Conservation (phyloP, 1,139 yeast genomes). For the Geotrichum klebahnii region DNA sequence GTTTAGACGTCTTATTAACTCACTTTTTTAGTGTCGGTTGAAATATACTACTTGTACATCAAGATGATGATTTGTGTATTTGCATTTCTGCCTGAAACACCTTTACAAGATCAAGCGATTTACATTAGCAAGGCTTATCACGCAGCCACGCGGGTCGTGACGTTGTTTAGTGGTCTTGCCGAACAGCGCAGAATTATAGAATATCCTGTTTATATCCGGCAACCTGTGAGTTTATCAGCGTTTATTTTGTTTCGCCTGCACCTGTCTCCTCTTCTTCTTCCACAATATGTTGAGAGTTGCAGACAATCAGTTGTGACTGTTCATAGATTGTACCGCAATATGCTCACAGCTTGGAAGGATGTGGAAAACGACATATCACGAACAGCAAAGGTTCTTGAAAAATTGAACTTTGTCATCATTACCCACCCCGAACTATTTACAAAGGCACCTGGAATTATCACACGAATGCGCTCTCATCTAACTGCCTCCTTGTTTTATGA, state of each 20-base stretch:
- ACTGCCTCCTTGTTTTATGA: constrained; percentile 89
- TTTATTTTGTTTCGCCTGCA: constrained; percentile 64
- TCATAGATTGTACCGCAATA: constrained; percentile 79
- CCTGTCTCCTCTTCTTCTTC: constrained; percentile 68
- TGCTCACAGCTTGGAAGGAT: constrained; percentile 84
- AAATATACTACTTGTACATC: constrained; percentile 72
- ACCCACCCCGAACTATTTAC: constrained; percentile 81
- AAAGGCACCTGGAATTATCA: constrained; percentile 64
- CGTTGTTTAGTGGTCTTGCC: constrained; percentile 67
- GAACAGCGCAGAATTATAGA: constrained; percentile 69
- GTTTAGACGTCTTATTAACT: not conserved
- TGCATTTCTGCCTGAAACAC: constrained; percentile 87
- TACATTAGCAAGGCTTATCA: constrained; percentile 79
- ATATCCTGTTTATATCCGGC: constrained; percentile 80
- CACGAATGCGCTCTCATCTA: constrained; percentile 84
- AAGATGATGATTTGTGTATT: constrained; percentile 79
- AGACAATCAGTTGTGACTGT: constrained; percentile 91
- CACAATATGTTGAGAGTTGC: constrained; percentile 78
- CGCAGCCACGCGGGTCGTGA: constrained; percentile 74
- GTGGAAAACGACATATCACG: constrained; percentile 86
- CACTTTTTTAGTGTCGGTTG: constrained; percentile 42
- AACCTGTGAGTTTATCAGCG: constrained; percentile 76
- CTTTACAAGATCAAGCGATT: constrained; percentile 78
- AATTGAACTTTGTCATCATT: constrained; percentile 68
- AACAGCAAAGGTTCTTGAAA: constrained; percentile 87